These are phyloP conservation scores for Dryas drummondii DNA, from an alignment of 306 rosid genomes.

Conservation along the genomic window DNA sequence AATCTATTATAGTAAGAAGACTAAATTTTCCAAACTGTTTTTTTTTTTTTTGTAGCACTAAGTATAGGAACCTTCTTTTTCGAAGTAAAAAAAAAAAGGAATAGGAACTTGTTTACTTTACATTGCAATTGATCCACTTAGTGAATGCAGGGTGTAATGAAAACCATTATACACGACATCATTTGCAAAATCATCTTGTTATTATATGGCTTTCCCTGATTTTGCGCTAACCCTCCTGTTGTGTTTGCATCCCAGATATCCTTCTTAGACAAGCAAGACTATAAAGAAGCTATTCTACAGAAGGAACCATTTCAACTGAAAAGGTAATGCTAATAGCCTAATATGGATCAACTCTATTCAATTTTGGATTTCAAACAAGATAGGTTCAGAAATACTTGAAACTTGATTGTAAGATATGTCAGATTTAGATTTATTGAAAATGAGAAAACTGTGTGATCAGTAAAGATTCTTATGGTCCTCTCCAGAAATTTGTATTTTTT, in stretches of 20 bases:
- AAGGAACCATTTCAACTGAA: slow-evolving; percentile 56
- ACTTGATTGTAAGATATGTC: background rate
- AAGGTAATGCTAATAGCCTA: slow-evolving; percentile 30
- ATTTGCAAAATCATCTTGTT: background rate
- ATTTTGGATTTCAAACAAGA: background rate
- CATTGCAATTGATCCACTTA: background rate
- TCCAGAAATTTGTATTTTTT: background rate
- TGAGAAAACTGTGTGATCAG: background rate
- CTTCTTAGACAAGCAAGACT: slow-evolving; percentile 50
- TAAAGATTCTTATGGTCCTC: background rate
- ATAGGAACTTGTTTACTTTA: background rate
- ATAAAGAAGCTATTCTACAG: slow-evolving; percentile 41
- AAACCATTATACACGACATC: background rate
- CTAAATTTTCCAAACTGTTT: background rate
- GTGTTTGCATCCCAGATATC: slow-evolving; percentile 41
- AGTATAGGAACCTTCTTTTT: too few relatives aligned
- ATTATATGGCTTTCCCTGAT: slow-evolving; percentile 1
- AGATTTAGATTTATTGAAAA: background rate
- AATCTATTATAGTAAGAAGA: background rate
- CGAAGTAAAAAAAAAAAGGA: too few relatives aligned
- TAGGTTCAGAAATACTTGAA: slow-evolving; percentile 8
- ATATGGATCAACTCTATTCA: background rate
- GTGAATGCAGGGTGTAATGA: background rate
- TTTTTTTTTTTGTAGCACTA: background rate
- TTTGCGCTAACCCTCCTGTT: slow-evolving; percentile 2